These are phyloP conservation scores for Fusarium stilboides DNA, from an alignment of 2,329 filamentous ascomycete species.

Conservation along the genomic window DNA sequence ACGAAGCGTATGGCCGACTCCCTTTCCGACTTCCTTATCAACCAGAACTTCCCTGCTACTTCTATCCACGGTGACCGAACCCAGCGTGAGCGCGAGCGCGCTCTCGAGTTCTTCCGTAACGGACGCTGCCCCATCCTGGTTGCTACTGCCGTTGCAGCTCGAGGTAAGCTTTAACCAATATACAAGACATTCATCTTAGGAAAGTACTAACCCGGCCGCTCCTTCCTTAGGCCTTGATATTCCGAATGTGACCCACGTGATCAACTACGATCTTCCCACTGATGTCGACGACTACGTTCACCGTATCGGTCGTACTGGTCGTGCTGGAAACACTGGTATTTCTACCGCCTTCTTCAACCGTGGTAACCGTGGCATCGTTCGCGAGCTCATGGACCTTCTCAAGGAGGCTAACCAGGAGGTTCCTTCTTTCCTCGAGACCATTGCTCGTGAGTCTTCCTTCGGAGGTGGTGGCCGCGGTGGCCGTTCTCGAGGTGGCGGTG, in stretches of 20 bases:
- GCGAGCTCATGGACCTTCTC: constrained; percentile 95
- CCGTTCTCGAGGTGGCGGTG: constrained; percentile 65
- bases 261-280: constrained; percentile 99
- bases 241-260: constrained; percentile 94
- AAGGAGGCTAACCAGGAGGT: constrained; percentile 99
- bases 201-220: no score
- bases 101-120: constrained; percentile 97
- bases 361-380: constrained; percentile 97
- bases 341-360: constrained; percentile 99
- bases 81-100: constrained; percentile 98
- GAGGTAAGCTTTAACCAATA: constrained; percentile 45
- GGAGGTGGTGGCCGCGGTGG: constrained; percentile 80
- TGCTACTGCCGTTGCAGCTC: constrained; percentile 94
- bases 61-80: constrained; percentile 99
- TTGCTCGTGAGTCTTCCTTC: constrained; percentile 93
- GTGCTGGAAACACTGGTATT: constrained; percentile 98
- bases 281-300: constrained; percentile 99
- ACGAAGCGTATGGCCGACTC: constrained; percentile 99
- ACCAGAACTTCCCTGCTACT: constrained; percentile 97
- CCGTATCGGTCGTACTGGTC: constrained; percentile 99
- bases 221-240: constrained; percentile 80
- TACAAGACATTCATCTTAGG: no score
- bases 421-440: constrained; percentile 93
- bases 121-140: constrained; percentile 96
- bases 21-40: constrained; percentile 97